Conservation (phyloP, 106 monocot species). For the Phalaenopsis equestris region DNA sequence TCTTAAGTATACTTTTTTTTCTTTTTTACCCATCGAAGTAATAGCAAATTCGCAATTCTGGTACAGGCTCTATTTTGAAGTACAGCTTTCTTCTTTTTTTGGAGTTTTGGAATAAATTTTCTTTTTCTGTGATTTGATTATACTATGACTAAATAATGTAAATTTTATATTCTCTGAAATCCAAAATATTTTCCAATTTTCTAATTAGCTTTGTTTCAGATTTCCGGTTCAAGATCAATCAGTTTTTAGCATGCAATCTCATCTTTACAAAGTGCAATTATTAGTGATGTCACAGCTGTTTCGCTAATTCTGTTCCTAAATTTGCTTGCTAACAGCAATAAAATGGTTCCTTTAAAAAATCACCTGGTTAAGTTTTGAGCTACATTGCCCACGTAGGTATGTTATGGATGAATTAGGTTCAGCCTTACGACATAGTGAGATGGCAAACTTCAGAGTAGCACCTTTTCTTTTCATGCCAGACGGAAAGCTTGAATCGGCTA, state of each 20-base stretch:
- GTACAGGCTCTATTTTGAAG: too few species aligned
- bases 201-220: too few species aligned
- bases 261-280: neutral
- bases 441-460: conserved; percentile 81
- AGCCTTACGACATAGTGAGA: conserved; percentile 83
- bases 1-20: too few species aligned
- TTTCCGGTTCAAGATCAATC: too few species aligned
- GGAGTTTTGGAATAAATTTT: too few species aligned
- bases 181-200: neutral
- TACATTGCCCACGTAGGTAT: conserved; percentile 45
- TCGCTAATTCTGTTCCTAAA: neutral
- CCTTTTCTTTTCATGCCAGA: conserved; percentile 96
- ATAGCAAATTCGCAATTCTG: too few species aligned
- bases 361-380: neutral
- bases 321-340: neutral
- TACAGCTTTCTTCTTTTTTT: too few species aligned
- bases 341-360: neutral
- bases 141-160: neutral
- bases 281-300: neutral
- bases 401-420: conserved; percentile 99
- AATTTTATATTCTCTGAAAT: neutral
- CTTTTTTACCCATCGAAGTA: too few species aligned
- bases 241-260: neutral
- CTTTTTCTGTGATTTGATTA: too few species aligned
- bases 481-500: conserved; percentile 66